Conservation (phyloP, 1,284 basidiomycete species). For the Coriolopsis trogii region DNA sequence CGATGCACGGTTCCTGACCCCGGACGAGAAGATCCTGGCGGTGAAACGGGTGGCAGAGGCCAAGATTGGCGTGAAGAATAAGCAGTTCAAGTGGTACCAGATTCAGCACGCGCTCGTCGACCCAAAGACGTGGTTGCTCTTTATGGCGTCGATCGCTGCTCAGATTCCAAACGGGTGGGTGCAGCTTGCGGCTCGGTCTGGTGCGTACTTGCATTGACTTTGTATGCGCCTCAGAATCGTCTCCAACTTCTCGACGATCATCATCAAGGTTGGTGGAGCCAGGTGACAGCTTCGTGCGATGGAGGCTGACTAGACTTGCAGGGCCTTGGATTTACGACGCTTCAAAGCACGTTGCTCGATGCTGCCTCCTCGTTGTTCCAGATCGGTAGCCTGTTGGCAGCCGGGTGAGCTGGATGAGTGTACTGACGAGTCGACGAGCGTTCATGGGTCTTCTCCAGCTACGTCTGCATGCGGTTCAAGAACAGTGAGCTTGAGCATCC, state of each 20-base stretch:
- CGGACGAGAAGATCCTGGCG: conserved; percentile 59
- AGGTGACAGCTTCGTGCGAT: too few relatives aligned
- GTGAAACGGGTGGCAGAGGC: conserved; percentile 75
- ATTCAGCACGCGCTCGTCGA: conserved; percentile 69
- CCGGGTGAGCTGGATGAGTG: background rate
- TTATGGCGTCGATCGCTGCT: conserved; percentile 41
- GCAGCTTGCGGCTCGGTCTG: background rate
- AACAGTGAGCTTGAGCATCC: conserved; percentile 15
- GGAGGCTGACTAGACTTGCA: background rate
- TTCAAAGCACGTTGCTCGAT: conserved; percentile 22
- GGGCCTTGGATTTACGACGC: conserved; percentile 1
- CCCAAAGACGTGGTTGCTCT: conserved; percentile 75
- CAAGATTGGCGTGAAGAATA: conserved; percentile 74
- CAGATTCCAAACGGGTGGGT: conserved; percentile 35
- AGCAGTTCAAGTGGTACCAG: conserved; percentile 77
- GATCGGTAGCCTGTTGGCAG: conserved; percentile 14
- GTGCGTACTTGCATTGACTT: conserved; percentile 15
- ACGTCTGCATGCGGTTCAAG: conserved; percentile 24
- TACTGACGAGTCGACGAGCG: too few relatives aligned
- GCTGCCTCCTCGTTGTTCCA: conserved; percentile 19
- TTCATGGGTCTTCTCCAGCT: conserved; percentile 1
- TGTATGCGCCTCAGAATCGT: conserved; percentile 14
- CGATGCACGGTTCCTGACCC: conserved; percentile 69
- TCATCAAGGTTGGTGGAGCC: conserved; percentile 25
- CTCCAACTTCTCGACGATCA: conserved; percentile 27